Conservation (phyloP, 192 early-diverging fungal genomes). For the Phycomyces blakesleeanus region DNA sequence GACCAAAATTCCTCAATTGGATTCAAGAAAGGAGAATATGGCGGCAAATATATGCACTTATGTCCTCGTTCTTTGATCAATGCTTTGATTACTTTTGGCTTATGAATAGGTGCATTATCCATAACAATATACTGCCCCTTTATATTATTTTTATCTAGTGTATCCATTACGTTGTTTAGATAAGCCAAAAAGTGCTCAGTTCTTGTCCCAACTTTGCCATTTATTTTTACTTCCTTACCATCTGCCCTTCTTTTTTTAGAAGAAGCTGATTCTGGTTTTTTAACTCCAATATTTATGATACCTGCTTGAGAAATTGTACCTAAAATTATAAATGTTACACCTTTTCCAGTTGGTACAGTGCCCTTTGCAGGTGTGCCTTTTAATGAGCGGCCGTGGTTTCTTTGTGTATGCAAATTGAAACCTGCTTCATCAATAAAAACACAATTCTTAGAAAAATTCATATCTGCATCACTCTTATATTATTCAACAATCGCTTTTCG, state of each 20-base stretch:
- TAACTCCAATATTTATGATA: conserved; percentile 22
- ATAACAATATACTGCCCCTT: conserved; percentile 22
- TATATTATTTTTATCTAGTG: conserved; percentile 10
- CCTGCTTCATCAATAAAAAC: conserved; percentile 36
- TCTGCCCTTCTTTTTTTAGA: conserved; percentile 25
- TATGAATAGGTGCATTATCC: too few species aligned
- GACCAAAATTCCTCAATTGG: conserved; percentile 37
- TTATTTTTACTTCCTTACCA: conserved; percentile 18
- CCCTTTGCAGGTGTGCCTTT: conserved; percentile 22
- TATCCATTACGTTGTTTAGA: conserved; percentile 5
- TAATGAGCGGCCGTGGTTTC: conserved; percentile 17
- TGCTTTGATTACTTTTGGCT: not conserved
- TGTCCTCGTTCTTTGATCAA: conserved; percentile 15
- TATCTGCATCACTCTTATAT: conserved; percentile 13
- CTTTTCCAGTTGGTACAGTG: conserved; percentile 23
- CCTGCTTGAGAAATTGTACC: conserved; percentile 24
- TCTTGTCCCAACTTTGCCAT: conserved; percentile 19
- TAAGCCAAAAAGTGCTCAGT: conserved; percentile 7
- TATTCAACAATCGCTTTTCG: conserved; percentile 21
- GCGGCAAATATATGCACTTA: conserved; percentile 23
- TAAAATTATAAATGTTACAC: conserved; percentile 27
- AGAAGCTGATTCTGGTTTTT: conserved; percentile 20
- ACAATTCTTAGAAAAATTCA: conserved; percentile 19
- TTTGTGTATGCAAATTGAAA: conserved; percentile 30
- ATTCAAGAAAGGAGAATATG: conserved; percentile 28